Evolutionary conservation across 225 moss, liverwort and hornwort species (phyloP).

Genomic region (Marchantia paleacea): DNA sequence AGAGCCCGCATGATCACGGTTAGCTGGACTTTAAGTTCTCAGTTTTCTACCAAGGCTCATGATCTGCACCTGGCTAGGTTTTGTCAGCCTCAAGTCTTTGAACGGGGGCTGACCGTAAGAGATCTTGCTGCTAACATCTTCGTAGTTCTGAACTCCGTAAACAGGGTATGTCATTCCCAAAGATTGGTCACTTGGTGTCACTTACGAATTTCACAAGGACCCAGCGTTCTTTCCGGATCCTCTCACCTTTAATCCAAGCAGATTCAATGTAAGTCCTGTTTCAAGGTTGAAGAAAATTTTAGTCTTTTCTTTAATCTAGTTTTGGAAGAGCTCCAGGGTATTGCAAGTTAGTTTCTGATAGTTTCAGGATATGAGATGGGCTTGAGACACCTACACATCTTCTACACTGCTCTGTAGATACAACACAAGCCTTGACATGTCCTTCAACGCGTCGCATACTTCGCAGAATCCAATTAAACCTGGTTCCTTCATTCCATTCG

Average conservation of each 20-base stretch:
- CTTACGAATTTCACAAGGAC: not conserved
- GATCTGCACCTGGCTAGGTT: not conserved
- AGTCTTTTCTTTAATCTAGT: too few species aligned
- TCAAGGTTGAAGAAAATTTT: too few species aligned
- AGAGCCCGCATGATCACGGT: too few species aligned
- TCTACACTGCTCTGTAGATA: not conserved
- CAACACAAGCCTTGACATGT: not conserved
- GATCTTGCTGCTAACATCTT: not conserved
- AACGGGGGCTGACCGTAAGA: not conserved
- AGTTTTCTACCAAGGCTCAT: not conserved
- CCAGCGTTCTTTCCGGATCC: not conserved
- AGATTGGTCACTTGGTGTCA: not conserved
- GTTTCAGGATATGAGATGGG: not conserved
- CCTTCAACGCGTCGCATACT: not conserved
- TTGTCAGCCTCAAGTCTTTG: not conserved
- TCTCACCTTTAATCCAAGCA: conserved; percentile 18
- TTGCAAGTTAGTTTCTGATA: too few species aligned
- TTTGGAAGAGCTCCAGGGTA: too few species aligned
- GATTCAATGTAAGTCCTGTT: conserved; percentile 17
- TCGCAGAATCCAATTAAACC: conserved; percentile 7
- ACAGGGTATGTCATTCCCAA: not conserved
- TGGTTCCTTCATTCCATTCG: conserved; percentile 19
- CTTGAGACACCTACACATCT: not conserved
- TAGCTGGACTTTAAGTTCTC: too few species aligned
- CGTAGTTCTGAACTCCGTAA: not conserved